These are phyloP conservation scores for Lactarius tabidus DNA, from an alignment of 768 basidiomycete species.

Conservation along the genomic window DNA sequence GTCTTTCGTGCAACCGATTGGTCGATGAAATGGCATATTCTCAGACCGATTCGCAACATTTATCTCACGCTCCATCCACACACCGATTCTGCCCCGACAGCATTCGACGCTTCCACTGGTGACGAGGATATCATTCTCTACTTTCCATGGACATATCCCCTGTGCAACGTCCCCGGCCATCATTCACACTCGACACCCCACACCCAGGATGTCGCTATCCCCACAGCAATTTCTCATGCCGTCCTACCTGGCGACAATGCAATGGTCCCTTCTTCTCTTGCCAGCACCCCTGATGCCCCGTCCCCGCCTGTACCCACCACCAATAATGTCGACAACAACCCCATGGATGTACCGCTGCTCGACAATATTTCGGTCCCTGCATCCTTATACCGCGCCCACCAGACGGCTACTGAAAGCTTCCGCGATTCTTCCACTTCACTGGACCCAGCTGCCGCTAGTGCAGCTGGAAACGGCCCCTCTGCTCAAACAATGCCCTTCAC, in stretches of 20 bases:
- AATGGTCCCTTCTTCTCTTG: background rate
- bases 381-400: too few species aligned
- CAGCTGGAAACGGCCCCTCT: too few species aligned
- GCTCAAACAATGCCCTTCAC: too few species aligned
- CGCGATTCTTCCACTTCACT: too few species aligned
- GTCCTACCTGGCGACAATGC: background rate
- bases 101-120: background rate
- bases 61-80: fast-evolving
- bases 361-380: too few species aligned
- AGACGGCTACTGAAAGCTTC: too few species aligned
- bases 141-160: background rate
- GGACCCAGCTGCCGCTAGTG: too few species aligned
- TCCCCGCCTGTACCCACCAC: background rate
- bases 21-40: too few species aligned
- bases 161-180: background rate
- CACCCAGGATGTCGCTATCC: background rate
- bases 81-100: background rate
- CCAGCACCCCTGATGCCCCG: background rate
- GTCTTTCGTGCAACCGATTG: background rate
- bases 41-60: background rate
- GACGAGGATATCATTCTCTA: background rate
- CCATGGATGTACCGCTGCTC: background rate
- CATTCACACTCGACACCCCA: too few species aligned
- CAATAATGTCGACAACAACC: background rate
- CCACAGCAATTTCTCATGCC: too few species aligned